Conservation (phyloP, 192 early-diverging fungal genomes). For the Coemansia sp. region DNA sequence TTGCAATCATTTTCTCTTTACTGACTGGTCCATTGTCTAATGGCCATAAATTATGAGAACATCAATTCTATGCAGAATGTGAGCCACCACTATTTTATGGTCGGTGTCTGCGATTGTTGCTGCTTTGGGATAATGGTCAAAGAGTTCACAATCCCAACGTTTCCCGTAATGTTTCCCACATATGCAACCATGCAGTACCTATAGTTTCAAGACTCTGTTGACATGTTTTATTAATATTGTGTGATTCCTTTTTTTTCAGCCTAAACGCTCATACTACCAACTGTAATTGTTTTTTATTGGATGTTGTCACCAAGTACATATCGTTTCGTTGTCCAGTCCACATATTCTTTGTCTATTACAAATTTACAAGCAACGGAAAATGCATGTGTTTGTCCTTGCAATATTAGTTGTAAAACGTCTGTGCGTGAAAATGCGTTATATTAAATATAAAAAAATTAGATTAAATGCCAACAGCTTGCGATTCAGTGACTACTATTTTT, state of each 20-base stretch:
- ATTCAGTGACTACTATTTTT: too few species aligned
- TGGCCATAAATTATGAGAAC: background rate
- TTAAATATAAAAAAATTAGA: too few species aligned
- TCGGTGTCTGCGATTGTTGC: background rate
- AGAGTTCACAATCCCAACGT: background rate
- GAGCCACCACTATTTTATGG: background rate
- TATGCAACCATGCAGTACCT: background rate
- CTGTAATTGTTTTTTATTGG: too few species aligned
- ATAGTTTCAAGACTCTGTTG: background rate
- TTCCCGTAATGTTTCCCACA: background rate
- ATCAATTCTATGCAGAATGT: background rate
- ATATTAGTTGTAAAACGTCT: too few species aligned
- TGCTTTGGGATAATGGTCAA: background rate
- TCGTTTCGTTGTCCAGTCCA: too few species aligned
- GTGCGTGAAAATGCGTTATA: too few species aligned
- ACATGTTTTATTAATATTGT: background rate
- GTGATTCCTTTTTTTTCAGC: background rate
- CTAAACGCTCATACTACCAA: too few species aligned
- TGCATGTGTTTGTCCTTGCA: too few species aligned
- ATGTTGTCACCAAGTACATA: too few species aligned
- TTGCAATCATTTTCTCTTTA: background rate
- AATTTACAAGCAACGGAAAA: too few species aligned
- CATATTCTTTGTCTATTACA: too few species aligned
- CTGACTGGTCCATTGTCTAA: background rate
- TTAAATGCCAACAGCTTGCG: too few species aligned